Evolutionary conservation across 768 basidiomycete genomes (phyloP), one percentile per base, ranked within the genome.

Genomic region (Boletus vinaceobasis): DNA sequence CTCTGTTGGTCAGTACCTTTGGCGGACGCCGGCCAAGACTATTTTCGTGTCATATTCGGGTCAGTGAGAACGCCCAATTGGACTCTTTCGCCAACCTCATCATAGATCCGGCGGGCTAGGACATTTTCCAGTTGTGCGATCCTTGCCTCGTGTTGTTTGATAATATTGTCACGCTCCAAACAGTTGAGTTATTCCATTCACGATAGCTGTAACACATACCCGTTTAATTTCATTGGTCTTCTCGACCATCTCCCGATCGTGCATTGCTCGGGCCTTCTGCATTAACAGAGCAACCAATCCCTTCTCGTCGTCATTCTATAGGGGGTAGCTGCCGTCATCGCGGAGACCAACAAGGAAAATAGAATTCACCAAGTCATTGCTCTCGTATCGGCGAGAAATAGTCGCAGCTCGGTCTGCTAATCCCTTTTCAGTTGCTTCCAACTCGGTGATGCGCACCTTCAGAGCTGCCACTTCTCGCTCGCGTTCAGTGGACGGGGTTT

Each of bases 211-310:
- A 37, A 53, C 47, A 67, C 73, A 40, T 56, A 83, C 83, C 57
- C 77, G 73, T 55, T 77, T 78, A 29, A 86, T 73, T 51, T 85
- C 82, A 58, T 85, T 83, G 48, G 73, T 73, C 63, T 84, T 84
- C 26, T 71, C 74, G 31, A 84, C 75, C 36, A 78, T 69, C 17
- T 79, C 77, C 48, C 82, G 75, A 56, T 83, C 83, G 58, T 83
- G 76, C 21, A 78, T 66, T 11, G 74, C 72, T 48, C 77, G 73
- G 15, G 79, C 74, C 44, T 77, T 66, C 38, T 69, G 69, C 58
- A 80, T 72, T 31, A 86, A 59, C 45, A 71, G 67, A 48, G 74
- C 67, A 8, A 80, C 77, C 44, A 86, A 75, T 5, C 67, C 73
- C 61, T 76, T 80, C 64, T 85, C 84, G 14, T 72, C 60, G 47